Evolutionary conservation across 2,329 filamentous ascomycete species (phyloP).

Genomic region (Geosmithia flava): DNA sequence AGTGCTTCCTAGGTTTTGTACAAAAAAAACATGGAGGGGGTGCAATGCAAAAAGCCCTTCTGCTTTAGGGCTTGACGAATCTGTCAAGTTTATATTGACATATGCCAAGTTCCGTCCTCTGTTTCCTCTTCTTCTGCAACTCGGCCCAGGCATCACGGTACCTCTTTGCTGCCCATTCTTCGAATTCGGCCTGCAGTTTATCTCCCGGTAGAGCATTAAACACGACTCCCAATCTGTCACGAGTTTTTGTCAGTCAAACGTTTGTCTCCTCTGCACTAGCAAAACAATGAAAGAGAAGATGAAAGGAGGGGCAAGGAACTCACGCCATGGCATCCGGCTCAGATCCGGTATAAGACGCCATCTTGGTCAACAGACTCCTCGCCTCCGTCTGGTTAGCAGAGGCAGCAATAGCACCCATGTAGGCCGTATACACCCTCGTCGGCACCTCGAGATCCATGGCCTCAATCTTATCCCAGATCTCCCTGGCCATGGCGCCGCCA

Average conservation of each 20-base stretch:
- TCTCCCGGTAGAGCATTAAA: constrained; percentile 62
- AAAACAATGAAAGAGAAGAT: background rate
- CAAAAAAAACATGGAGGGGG: too few relatives aligned
- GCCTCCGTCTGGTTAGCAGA: constrained; percentile 60
- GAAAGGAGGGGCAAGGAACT: constrained; percentile 23
- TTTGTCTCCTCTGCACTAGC: too few relatives aligned
- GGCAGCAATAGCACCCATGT: constrained; percentile 63
- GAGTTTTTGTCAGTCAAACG: background rate
- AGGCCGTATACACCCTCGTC: constrained; percentile 59
- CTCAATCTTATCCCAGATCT: constrained; percentile 60
- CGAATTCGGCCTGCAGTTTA: constrained; percentile 55
- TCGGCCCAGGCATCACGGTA: constrained; percentile 60
- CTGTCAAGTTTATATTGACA: constrained; percentile 36
- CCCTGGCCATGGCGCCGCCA: constrained; percentile 46
- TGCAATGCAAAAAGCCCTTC: constrained; percentile 6
- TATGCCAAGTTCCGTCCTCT: constrained; percentile 28
- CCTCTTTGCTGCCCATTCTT: constrained; percentile 57
- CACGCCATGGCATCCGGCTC: constrained; percentile 60
- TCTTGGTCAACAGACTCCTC: constrained; percentile 51
- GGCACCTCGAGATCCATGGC: constrained; percentile 71
- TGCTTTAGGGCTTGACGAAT: constrained; percentile 29
- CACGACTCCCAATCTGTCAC: constrained; percentile 53
- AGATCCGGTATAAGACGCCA: constrained; percentile 53
- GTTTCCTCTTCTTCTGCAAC: constrained; percentile 42
- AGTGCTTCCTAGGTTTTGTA: background rate